Percentiles rank a stretch among this genome's conserved stretches.
These are phyloP conservation scores for Rhodomyrtus tomentosa DNA, from an alignment of 345 rosid genomes.

Conservation along the genomic window DNA sequence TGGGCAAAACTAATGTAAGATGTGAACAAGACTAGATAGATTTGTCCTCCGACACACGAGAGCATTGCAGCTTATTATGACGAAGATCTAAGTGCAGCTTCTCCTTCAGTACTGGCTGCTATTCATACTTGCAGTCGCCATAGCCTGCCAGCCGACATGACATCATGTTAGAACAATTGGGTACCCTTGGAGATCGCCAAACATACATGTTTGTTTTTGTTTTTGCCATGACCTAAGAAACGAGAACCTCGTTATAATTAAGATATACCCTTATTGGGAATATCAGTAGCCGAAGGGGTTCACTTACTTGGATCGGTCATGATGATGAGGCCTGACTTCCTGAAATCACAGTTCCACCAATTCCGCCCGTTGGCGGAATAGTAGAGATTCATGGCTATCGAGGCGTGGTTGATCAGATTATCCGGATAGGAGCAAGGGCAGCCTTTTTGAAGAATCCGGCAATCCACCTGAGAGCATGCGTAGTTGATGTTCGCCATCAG, in stretches of 20 bases:
- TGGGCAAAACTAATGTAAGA: not conserved
- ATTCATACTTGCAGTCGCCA: conserved; percentile 27
- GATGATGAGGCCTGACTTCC: conserved; percentile 43
- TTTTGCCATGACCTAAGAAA: not conserved
- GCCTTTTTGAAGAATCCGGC: conserved; percentile 32
- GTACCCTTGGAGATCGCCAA: not conserved
- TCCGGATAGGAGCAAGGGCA: conserved; percentile 43
- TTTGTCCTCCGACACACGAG: not conserved
- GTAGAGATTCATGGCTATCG: conserved; percentile 65
- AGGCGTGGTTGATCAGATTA: conserved; percentile 46
- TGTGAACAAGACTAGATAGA: not conserved
- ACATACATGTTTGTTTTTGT: not conserved
- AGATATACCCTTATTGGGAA: not conserved
- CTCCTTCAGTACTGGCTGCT: not conserved
- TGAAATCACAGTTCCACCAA: conserved; percentile 59
- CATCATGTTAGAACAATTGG: not conserved
- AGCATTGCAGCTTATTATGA: not conserved
- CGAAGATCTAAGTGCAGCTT: not conserved
- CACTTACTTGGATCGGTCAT: conserved; percentile 49
- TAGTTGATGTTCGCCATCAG: conserved; percentile 38
- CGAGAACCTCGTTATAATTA: not conserved
- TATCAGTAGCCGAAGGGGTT: not conserved
- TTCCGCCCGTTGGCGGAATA: conserved; percentile 54
- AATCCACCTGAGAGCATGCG: conserved; percentile 52
- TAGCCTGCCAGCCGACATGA: conserved; percentile 26